Evolutionary conservation across 1,284 basidiomycete species (phyloP).

Genomic region (Mycosarcoma mackinlayi): DNA sequence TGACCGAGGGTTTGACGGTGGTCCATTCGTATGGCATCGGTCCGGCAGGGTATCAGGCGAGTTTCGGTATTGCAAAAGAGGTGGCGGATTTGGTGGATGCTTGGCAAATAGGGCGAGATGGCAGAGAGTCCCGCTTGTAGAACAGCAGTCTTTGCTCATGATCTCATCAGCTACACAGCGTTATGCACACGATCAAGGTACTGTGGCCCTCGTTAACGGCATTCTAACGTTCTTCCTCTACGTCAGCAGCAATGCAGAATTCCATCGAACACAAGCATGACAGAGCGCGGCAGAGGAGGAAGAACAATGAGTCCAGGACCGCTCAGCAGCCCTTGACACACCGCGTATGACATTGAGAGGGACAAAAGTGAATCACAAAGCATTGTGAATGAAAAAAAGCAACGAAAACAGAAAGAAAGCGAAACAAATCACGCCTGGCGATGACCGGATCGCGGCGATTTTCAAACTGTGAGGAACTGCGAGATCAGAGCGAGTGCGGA

Average conservation of each 20-base stretch:
- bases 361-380: neutral
- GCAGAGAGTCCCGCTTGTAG: neutral
- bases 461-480: too few species aligned
- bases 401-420: neutral
- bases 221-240: too few species aligned
- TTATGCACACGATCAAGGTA: too few species aligned
- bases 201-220: too few species aligned
- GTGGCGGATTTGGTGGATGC: conserved; percentile 50
- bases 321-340: conserved; percentile 19
- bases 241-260: too few species aligned
- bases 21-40: conserved; percentile 61
- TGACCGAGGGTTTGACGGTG: conserved; percentile 19
- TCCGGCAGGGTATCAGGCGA: conserved; percentile 62
- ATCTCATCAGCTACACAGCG: too few species aligned
- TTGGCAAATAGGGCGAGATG: neutral
- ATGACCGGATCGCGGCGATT: conserved; percentile 10
- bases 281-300: neutral
- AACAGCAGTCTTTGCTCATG: neutral
- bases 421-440: too few species aligned
- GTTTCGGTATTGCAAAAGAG: conserved; percentile 62
- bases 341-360: conserved; percentile 8
- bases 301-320: conserved; percentile 13
- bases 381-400: too few species aligned
- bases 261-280: neutral
- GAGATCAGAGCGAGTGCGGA: neutral